A percentile compares a stretch with the other conserved stretches of the same genome.
These are phyloP conservation scores for Zea mays DNA, from an alignment of 176 grass and related monocot genomes.

Conservation along the genomic window DNA sequence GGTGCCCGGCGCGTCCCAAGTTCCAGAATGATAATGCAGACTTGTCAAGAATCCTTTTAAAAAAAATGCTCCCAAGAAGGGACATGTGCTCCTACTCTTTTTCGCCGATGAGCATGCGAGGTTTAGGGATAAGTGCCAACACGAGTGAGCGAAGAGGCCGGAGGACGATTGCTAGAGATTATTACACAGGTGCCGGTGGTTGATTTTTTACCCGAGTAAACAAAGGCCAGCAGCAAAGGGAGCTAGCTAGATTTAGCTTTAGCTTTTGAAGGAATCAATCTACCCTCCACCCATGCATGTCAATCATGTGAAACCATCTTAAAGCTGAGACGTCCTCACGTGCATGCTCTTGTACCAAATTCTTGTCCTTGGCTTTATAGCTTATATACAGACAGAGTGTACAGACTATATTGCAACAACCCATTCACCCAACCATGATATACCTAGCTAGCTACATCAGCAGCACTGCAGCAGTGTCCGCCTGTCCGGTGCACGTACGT, in stretches of 20 bases:
- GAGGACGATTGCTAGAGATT: too few species aligned
- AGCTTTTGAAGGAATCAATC: conserved; percentile 32
- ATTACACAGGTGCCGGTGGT: too few species aligned
- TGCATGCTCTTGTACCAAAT: conserved; percentile 31
- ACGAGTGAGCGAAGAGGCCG: too few species aligned
- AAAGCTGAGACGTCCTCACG: conserved; percentile 34
- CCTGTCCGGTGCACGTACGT: neutral
- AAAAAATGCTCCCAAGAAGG: too few species aligned
- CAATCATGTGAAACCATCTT: conserved; percentile 39
- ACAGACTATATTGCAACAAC: neutral
- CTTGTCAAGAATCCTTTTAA: too few species aligned
- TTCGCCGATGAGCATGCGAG: too few species aligned
- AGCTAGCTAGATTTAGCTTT: conserved; percentile 34
- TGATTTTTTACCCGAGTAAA: too few species aligned
- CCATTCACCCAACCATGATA: neutral
- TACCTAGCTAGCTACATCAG: neutral
- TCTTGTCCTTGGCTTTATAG: conserved; percentile 26
- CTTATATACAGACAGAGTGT: neutral
- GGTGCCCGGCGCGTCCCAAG: too few species aligned
- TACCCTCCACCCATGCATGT: conserved; percentile 30
- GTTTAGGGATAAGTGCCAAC: too few species aligned
- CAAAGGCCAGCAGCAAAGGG: too few species aligned
- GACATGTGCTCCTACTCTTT: too few species aligned
- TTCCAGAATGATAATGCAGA: too few species aligned
- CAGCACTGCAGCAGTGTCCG: neutral